Evolutionary conservation across 2,329 filamentous ascomycete species (phyloP).

Genomic region (Zymoseptoria tritici): DNA sequence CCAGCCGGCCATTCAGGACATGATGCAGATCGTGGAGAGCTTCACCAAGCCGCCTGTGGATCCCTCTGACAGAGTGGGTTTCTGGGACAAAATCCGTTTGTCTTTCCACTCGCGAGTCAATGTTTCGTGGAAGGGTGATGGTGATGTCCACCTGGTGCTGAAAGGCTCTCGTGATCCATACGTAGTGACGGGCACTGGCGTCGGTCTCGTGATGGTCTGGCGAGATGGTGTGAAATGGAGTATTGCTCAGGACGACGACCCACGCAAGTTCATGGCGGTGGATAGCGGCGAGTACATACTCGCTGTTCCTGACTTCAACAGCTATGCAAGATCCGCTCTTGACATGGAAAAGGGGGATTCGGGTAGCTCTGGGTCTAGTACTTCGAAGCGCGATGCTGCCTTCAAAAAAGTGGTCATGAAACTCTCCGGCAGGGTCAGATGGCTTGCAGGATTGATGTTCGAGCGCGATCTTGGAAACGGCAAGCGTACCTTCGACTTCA

Average conservation of each 20-base stretch:
- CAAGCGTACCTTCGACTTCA: constrained; percentile 76
- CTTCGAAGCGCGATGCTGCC: constrained; percentile 63
- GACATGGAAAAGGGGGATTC: constrained; percentile 44
- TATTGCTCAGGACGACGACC: constrained; percentile 76
- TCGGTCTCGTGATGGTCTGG: constrained; percentile 98
- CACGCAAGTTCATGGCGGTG: constrained; percentile 88
- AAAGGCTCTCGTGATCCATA: constrained; percentile 91
- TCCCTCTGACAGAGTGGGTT: constrained; percentile 85
- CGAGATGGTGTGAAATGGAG: constrained; percentile 85
- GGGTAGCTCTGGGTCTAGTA: constrained; percentile 56
- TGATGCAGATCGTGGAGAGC: constrained; percentile 98
- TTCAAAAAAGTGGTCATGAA: constrained; percentile 99
- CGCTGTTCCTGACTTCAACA: constrained; percentile 87
- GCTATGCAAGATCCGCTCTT: constrained; percentile 65
- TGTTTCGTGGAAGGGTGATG: constrained; percentile 88
- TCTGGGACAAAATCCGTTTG: constrained; percentile 97
- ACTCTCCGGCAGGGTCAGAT: constrained; percentile 89
- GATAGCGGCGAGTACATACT: constrained; percentile 93
- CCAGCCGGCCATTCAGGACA: constrained; percentile 95
- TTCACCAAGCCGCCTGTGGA: constrained; percentile 96
- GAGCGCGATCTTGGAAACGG: constrained; percentile 71
- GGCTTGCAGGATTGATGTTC: constrained; percentile 85
- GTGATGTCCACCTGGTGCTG: constrained; percentile 85
- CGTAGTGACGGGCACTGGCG: constrained; percentile 81
- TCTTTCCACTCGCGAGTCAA: constrained; percentile 88